Evolutionary conservation across 2,329 filamentous ascomycete species (phyloP).

Genomic region (Colletotrichum noveboracense): DNA sequence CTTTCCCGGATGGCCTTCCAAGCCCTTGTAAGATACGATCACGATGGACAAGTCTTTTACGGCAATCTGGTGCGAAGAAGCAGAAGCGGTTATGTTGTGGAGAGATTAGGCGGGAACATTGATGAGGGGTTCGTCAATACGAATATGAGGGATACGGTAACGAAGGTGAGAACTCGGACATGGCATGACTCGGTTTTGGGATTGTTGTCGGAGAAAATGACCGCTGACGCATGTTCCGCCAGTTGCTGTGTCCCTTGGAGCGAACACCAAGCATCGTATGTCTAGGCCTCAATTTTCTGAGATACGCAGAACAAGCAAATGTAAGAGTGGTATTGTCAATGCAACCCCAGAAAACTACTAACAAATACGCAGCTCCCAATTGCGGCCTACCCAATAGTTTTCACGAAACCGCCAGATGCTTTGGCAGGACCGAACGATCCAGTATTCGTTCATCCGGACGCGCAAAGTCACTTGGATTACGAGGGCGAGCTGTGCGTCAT

Average conservation of each 20-base stretch:
- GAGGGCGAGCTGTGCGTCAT: conserved; percentile 58
- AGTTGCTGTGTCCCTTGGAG: conserved; percentile 19
- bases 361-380: conserved; percentile 1
- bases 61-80: background rate
- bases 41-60: background rate
- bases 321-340: background rate
- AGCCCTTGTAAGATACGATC: background rate
- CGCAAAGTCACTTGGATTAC: conserved; percentile 50
- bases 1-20: background rate
- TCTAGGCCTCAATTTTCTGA: conserved; percentile 30
- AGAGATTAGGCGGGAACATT: background rate
- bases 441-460: conserved; percentile 36
- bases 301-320: conserved; percentile 28
- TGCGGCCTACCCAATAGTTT: conserved; percentile 20
- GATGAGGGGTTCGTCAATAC: background rate
- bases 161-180: background rate
- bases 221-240: background rate
- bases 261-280: conserved; percentile 26
- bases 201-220: background rate
- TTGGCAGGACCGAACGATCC: conserved; percentile 16
- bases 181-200: background rate
- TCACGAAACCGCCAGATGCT: conserved; percentile 25
- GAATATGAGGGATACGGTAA: background rate
- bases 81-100: background rate
- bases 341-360: background rate